These are phyloP conservation scores for Ceratocystis papillata DNA, from an alignment of 2,329 filamentous ascomycete species.

Conservation along the genomic window DNA sequence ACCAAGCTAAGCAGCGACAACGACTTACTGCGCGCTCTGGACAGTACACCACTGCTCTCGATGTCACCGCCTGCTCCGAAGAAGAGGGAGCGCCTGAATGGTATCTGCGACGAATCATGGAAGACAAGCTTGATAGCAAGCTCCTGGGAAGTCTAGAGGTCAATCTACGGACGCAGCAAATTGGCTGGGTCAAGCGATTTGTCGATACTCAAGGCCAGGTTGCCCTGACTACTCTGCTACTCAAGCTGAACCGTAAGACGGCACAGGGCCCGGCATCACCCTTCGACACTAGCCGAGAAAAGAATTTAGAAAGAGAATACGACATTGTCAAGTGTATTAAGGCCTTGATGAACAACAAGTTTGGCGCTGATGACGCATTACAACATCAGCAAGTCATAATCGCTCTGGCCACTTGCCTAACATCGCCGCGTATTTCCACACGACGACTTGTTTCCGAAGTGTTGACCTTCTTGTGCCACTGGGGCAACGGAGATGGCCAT, in stretches of 20 bases:
- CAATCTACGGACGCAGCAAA: slow-evolving; percentile 88
- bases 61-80: slow-evolving; percentile 68
- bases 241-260: slow-evolving; percentile 85
- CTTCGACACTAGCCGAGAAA: slow-evolving; percentile 52
- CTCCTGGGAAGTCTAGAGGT: slow-evolving; percentile 88
- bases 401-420: slow-evolving; percentile 73
- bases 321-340: slow-evolving; percentile 97
- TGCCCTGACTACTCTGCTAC: slow-evolving; percentile 82
- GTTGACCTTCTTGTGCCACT: slow-evolving; percentile 89
- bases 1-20: slow-evolving; percentile 88
- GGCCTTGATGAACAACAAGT: slow-evolving; percentile 98
- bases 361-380: slow-evolving; percentile 90
- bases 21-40: slow-evolving; percentile 62
- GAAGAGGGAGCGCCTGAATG: slow-evolving; percentile 95
- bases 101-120: slow-evolving; percentile 96
- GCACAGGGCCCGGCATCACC: slow-evolving; percentile 55
- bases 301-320: slow-evolving; percentile 82
- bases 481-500: slow-evolving; percentile 80
- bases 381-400: slow-evolving; percentile 82
- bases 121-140: slow-evolving; percentile 85
- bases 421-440: slow-evolving; percentile 80
- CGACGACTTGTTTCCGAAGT: slow-evolving; percentile 93
- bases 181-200: slow-evolving; percentile 93
- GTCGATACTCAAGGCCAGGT: slow-evolving; percentile 96
- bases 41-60: slow-evolving; percentile 52